Conservation (phyloP, 345 rosid species). For the Arabidopsis suecica region DNA sequence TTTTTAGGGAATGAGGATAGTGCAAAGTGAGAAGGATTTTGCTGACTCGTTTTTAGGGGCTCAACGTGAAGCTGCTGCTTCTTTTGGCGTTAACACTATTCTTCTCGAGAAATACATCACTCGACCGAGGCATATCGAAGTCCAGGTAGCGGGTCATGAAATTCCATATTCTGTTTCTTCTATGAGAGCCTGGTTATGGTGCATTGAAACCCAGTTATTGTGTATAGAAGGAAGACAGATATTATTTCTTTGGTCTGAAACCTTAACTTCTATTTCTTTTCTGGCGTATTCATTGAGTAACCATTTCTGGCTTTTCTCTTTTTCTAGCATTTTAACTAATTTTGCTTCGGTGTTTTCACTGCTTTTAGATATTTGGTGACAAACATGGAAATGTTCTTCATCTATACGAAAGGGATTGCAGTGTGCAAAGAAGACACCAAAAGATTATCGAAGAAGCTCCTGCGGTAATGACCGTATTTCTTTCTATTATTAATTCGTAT, state of each 20-base stretch:
- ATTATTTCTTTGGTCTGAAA: neutral
- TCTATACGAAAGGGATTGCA: slow-evolving; percentile 94
- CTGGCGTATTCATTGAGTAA: slow-evolving; percentile 9
- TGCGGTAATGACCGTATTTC: slow-evolving; percentile 65
- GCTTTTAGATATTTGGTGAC: slow-evolving; percentile 79
- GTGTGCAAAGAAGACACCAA: slow-evolving; percentile 96
- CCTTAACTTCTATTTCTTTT: neutral
- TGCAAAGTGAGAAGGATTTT: slow-evolving; percentile 65
- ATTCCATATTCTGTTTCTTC: slow-evolving; percentile 11
- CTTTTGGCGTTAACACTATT: slow-evolving; percentile 86
- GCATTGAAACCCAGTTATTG: slow-evolving; percentile 2
- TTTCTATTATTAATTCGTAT: slow-evolving; percentile 42
- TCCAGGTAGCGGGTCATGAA: slow-evolving; percentile 61
- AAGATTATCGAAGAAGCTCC: slow-evolving; percentile 99
- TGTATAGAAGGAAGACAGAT: slow-evolving; percentile 6
- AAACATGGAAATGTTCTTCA: slow-evolving; percentile 77
- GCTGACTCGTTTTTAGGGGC: slow-evolving; percentile 89
- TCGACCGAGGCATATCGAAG: slow-evolving; percentile 93
- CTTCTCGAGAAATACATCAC: slow-evolving; percentile 94
- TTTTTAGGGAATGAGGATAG: slow-evolving; percentile 94
- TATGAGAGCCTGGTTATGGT: slow-evolving; percentile 17
- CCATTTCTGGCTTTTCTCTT: slow-evolving; percentile 19
- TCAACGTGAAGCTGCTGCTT: slow-evolving; percentile 94
- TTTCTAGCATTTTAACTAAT: slow-evolving; percentile 27
- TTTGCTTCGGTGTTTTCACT: slow-evolving; percentile 29